These are phyloP conservation scores for Penium margaritaceum DNA, from an alignment of 139 green algal genomes.

Conservation along the genomic window DNA sequence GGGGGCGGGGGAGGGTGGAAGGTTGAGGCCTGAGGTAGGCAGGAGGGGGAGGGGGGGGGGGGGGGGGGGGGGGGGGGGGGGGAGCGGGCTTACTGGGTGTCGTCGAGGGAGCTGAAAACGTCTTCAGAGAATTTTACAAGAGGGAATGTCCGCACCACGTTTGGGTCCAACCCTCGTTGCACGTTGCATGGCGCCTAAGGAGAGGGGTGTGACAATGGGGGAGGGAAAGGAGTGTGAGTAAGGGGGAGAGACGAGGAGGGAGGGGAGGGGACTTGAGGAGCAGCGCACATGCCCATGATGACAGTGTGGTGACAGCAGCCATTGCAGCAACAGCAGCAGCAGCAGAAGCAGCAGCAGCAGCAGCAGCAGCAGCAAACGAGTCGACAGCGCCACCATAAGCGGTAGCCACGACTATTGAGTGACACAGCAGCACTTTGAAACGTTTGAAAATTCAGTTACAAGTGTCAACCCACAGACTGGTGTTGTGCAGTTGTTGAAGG, in stretches of 20 bases:
- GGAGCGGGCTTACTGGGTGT: background rate
- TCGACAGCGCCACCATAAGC: too few species aligned
- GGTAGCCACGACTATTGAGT: too few species aligned
- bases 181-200: too few species aligned
- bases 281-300: too few species aligned
- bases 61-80: background rate
- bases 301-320: too few species aligned
- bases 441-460: too few species aligned
- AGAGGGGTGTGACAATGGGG: background rate
- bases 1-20: background rate
- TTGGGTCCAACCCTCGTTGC: background rate
- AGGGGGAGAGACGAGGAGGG: background rate
- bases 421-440: too few species aligned
- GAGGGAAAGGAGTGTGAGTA: background rate
- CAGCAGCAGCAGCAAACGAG: too few species aligned
- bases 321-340: too few species aligned
- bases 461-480: too few species aligned
- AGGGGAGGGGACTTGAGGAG: background rate
- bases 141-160: background rate
- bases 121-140: background rate
- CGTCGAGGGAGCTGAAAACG: background rate
- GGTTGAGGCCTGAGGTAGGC: background rate
- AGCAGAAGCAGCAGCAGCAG: too few species aligned
- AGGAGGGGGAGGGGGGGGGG: background rate
- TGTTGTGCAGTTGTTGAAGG: too few species aligned